Evolutionary conservation across 352 stramenopile genomes (phyloP).

Genomic region (Pythium brachiatum): DNA sequence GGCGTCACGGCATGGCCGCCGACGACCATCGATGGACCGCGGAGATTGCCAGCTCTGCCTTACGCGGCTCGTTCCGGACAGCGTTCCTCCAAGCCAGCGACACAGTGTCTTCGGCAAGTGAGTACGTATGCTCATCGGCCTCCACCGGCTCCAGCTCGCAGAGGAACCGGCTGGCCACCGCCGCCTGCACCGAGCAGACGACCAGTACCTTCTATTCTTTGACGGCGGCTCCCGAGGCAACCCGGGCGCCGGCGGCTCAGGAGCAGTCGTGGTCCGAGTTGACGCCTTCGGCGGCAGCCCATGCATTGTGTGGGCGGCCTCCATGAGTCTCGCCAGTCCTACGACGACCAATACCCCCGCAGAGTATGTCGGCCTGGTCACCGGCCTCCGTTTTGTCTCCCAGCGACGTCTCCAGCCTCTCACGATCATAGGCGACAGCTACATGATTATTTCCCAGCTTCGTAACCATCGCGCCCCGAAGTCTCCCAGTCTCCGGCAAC

Average conservation of each 20-base stretch:
- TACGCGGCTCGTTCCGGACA: too few species aligned
- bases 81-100: too few species aligned
- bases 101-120: too few species aligned
- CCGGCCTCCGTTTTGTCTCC: background rate
- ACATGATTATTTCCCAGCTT: too few species aligned
- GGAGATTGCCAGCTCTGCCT: too few species aligned
- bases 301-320: background rate
- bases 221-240: background rate
- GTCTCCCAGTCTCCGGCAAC: background rate
- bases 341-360: background rate
- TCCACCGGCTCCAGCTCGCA: too few species aligned
- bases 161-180: too few species aligned
- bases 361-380: background rate
- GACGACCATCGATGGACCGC: too few species aligned
- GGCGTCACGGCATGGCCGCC: too few species aligned
- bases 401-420: background rate
- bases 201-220: background rate
- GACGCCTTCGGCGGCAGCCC: background rate
- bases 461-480: background rate
- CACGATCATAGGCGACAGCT: background rate
- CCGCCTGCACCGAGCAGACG: too few species aligned
- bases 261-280: background rate
- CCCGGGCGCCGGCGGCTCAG: background rate
- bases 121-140: too few species aligned
- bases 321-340: background rate